Evolutionary conservation across 352 stramenopile species (phyloP), one percentile per base, ranked within the genome.

Genomic region (Phytophthora boehmeriae): DNA sequence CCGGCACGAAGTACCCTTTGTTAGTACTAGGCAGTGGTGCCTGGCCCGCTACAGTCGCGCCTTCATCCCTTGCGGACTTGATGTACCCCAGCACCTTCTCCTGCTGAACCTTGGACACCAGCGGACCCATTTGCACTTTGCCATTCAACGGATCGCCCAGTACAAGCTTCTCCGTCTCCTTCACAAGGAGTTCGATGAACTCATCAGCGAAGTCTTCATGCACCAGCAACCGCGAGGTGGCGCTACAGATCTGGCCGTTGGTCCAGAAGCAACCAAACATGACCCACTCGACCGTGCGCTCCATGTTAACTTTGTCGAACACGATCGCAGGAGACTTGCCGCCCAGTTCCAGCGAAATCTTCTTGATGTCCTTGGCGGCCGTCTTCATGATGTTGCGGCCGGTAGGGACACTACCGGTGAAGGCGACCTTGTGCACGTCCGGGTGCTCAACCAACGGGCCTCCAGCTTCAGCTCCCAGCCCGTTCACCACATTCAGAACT

Each of bases 271-370:
- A 63, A 22, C 65, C 65, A 27, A 73, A 63, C 65, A 69, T 85
- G 49, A 90, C 76, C 83, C 88, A 94, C 65, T 94, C 87, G 47
- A 96, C 83, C 13, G 86, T 86, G 43, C 85, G 75, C 16, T 89
- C 70, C 8, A 93, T 63, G 65, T 95, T 69, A 30, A 43, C 35
- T 34, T 76, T 66, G 63, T 94, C 80, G 49, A 97, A 92, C 9
- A 98, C 87, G 34, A 97, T 88, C 20, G 89, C 74, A 3, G 92
- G 88, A 0, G 89, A 95, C 73, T 98, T 98, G 34, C 92, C 92
- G 22, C 92, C 92, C 17, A 74, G 27, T 34, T 74, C 66, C 27
- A 74, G 44, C n/a, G 60, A 60, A 19, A 74, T 63, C 38, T 71
- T 70, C 46, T 74, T 74, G 23, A 74, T 59, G 5, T 67, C 54